Percentiles rank a stretch among this genome's conserved stretches.
Evolutionary conservation across 129 eudicot genomes (phyloP).

Genomic region (Flaveria brownii): DNA sequence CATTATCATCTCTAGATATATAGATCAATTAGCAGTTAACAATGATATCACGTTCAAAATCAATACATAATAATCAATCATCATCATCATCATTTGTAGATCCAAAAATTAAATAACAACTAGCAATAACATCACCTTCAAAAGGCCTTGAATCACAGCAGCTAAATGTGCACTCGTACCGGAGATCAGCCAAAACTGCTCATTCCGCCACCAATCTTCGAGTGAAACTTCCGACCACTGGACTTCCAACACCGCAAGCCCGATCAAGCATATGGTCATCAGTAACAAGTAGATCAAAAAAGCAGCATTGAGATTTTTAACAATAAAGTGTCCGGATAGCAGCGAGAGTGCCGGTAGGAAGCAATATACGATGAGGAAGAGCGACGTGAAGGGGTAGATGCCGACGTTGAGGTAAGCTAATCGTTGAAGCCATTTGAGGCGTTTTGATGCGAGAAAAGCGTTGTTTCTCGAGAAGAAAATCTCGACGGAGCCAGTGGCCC

Average conservation of each 20-base stretch:
- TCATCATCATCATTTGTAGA: no score
- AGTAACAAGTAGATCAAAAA: conserved; percentile 33
- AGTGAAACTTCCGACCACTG: conserved; percentile 35
- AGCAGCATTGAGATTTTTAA: conserved; percentile 27
- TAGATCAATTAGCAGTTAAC: no score
- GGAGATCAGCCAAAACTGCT: conserved; percentile 42
- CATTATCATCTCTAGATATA: no score
- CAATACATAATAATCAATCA: no score
- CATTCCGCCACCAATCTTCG: conserved; percentile 49
- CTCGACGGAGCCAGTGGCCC: conserved; percentile 48
- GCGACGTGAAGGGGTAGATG: conserved; percentile 40
- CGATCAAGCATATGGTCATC: conserved; percentile 36
- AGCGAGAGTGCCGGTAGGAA: conserved; percentile 42
- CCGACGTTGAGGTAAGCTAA: conserved; percentile 42
- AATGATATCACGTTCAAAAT: no score
- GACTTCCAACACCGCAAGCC: conserved; percentile 37
- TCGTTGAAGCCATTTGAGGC: conserved; percentile 35
- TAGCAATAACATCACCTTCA: conserved; percentile 28
- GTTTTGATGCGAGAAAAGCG: conserved; percentile 33
- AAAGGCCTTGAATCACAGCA: conserved; percentile 40
- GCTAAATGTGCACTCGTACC: conserved; percentile 45
- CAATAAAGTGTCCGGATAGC: conserved; percentile 41
- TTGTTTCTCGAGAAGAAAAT: conserved; percentile 46
- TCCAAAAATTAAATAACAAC: not conserved
- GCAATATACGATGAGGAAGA: conserved; percentile 41